These are phyloP conservation scores for Paramecium caudatum DNA, from an alignment of 73 alveolate species.

Conservation along the genomic window DNA sequence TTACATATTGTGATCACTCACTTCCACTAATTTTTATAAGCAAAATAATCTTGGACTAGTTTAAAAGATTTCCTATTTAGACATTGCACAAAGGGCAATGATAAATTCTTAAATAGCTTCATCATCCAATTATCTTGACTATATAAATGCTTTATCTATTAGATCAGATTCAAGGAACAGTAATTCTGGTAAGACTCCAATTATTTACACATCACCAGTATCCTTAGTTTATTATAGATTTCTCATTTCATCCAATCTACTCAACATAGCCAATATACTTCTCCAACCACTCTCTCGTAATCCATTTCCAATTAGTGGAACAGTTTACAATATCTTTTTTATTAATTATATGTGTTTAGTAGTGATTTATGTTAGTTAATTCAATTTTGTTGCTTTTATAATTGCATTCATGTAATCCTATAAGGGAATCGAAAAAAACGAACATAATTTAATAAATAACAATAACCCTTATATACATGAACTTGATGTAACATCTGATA, in stretches of 20 bases:
- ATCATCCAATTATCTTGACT: constrained; percentile 78
- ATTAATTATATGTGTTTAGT: constrained; percentile 32
- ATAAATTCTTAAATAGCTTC: constrained; percentile 86
- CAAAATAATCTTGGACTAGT: constrained; percentile 85
- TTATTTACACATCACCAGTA: constrained; percentile 1
- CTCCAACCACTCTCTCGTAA: constrained; percentile 45
- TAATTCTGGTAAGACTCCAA: constrained; percentile 30
- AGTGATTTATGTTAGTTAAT: background rate
- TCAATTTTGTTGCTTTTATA: constrained; percentile 10
- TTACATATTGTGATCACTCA: constrained; percentile 88
- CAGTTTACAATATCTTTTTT: constrained; percentile 24
- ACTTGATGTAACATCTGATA: background rate
- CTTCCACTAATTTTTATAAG: constrained; percentile 86
- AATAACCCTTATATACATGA: constrained; percentile 5
- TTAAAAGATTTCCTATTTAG: constrained; percentile 82
- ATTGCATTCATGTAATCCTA: constrained; percentile 11
- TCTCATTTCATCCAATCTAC: constrained; percentile 55
- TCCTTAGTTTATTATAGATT: background rate
- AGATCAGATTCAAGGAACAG: constrained; percentile 75
- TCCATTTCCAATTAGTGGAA: constrained; percentile 62
- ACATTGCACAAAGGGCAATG: constrained; percentile 75
- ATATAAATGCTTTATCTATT: constrained; percentile 81
- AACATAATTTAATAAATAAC: constrained; percentile 43
- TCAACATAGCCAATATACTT: background rate
- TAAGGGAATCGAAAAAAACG: constrained; percentile 7